Conservation (phyloP, 768 basidiomycete species). For the Termitomyces bulborhizus region DNA sequence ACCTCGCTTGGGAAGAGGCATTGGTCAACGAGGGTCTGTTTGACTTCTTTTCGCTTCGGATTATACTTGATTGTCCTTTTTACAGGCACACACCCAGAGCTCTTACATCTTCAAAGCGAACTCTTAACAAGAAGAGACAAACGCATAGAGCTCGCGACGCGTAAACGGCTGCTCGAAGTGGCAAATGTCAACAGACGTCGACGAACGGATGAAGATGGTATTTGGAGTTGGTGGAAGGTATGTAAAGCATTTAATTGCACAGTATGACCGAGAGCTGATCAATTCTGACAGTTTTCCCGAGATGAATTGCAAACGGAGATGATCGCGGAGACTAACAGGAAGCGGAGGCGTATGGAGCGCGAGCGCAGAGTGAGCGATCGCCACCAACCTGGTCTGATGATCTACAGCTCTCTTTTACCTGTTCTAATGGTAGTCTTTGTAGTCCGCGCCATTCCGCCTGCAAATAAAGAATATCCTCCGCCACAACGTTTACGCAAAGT, state of each 20-base stretch:
- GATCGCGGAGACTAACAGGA: slow-evolving; percentile 86
- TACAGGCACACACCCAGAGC: slow-evolving; percentile 80
- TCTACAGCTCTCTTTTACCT: background rate
- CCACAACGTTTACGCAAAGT: slow-evolving; percentile 65
- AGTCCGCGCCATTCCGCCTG: slow-evolving; percentile 60
- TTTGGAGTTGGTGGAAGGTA: slow-evolving; percentile 94
- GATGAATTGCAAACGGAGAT: slow-evolving; percentile 81
- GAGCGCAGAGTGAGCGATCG: slow-evolving; percentile 75
- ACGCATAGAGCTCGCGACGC: slow-evolving; percentile 73
- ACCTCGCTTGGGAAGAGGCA: slow-evolving; percentile 81
- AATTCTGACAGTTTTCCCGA: slow-evolving; percentile 49
- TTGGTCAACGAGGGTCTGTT: slow-evolving; percentile 70
- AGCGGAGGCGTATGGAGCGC: slow-evolving; percentile 77
- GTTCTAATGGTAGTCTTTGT: slow-evolving; percentile 1
- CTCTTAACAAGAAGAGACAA: slow-evolving; percentile 75
- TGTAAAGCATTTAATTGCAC: slow-evolving; percentile 10
- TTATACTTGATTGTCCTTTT: background rate
- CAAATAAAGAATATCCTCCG: slow-evolving; percentile 43
- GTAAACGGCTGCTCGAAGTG: slow-evolving; percentile 64
- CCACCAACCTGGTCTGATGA: slow-evolving; percentile 60
- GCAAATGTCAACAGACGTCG: slow-evolving; percentile 56
- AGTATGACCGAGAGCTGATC: slow-evolving; percentile 1
- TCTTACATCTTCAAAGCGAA: slow-evolving; percentile 75
- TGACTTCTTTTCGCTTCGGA: background rate
- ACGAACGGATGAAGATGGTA: slow-evolving; percentile 63